Percentiles rank a stretch among this genome's conserved stretches.
Evolutionary conservation across 2,329 filamentous ascomycete species (phyloP).

Genomic region (Fusarium musae): DNA sequence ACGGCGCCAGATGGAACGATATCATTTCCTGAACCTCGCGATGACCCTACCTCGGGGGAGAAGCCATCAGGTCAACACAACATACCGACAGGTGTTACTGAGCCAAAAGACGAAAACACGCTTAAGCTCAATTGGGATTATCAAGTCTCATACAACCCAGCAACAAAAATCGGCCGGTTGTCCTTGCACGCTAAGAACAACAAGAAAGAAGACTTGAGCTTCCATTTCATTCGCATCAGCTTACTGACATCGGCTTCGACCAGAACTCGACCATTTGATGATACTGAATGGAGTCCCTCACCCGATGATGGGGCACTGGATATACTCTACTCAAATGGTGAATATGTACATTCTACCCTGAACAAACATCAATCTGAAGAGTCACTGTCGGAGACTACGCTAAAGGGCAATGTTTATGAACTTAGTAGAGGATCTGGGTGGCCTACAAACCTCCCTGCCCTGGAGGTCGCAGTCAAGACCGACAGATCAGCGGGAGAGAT

Average conservation of each 20-base stretch:
- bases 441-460: too few relatives aligned
- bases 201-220: neutral
- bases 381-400: too few relatives aligned
- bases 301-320: too few relatives aligned
- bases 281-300: neutral
- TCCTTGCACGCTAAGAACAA: rapidly evolving
- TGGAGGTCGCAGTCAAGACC: too few relatives aligned
- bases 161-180: rapidly evolving
- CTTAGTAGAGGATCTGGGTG: too few relatives aligned
- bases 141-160: neutral
- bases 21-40: neutral
- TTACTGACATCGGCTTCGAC: neutral
- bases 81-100: rapidly evolving
- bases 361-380: too few relatives aligned
- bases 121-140: neutral
- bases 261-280: neutral
- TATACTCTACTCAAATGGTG: neutral
- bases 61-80: too few relatives aligned
- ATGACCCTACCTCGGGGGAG: neutral
- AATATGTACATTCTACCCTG: too few relatives aligned
- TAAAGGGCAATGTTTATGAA: too few relatives aligned
- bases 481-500: too few relatives aligned
- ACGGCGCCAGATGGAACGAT: too few relatives aligned
- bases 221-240: neutral
- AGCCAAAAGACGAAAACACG: neutral